These are phyloP conservation scores for Coemansia sp. DNA, from an alignment of 192 early-diverging fungal genomes.

Conservation along the genomic window DNA sequence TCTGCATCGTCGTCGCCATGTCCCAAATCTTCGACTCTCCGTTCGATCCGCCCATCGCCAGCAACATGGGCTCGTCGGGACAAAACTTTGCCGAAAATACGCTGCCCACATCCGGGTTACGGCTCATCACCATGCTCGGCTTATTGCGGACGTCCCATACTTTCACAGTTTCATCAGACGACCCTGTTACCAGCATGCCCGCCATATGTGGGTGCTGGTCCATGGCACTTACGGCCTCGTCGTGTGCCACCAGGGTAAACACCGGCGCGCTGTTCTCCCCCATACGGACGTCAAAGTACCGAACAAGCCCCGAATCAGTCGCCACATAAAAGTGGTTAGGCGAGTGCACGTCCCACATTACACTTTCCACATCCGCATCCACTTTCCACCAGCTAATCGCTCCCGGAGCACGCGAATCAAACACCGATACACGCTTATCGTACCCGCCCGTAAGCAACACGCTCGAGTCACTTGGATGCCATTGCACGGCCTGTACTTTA, in stretches of 20 bases:
- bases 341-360: constrained; percentile 89
- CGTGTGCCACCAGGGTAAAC: constrained; percentile 92
- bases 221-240: constrained; percentile 82
- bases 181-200: constrained; percentile 91
- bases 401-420: constrained; percentile 88
- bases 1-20: constrained; percentile 80
- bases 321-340: constrained; percentile 76
- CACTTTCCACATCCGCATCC: constrained; percentile 83
- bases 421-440: constrained; percentile 81
- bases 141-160: constrained; percentile 82
- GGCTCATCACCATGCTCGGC: constrained; percentile 81
- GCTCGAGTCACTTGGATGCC: constrained; percentile 87
- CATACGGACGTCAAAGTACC: constrained; percentile 82
- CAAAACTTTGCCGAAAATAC: constrained; percentile 88
- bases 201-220: constrained; percentile 76
- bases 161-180: constrained; percentile 87
- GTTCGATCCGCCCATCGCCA: constrained; percentile 84
- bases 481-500: constrained; percentile 89
- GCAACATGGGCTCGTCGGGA: constrained; percentile 85
- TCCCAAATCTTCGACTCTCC: constrained; percentile 95
- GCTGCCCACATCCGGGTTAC: constrained; percentile 79
- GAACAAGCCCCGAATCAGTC: constrained; percentile 89
- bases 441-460: constrained; percentile 90
- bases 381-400: constrained; percentile 69
- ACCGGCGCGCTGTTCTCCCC: constrained; percentile 56